These are phyloP conservation scores for Sphenostylis stenocarpa DNA, from an alignment of 306 rosid genomes.

Conservation along the genomic window DNA sequence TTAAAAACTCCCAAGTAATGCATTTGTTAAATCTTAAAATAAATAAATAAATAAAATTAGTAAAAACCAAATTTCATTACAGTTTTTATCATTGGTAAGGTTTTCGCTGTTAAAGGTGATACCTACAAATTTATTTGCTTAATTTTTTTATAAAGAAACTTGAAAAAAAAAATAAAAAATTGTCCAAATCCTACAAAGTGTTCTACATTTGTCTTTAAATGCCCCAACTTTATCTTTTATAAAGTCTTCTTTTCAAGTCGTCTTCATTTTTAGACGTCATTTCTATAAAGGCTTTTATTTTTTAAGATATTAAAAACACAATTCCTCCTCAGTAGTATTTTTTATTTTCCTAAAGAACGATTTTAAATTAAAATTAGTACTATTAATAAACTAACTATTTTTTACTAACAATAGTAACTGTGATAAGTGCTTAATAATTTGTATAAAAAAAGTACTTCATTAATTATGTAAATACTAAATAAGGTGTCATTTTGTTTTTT, in stretches of 20 bases:
- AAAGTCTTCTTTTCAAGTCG: neutral
- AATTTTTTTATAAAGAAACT: neutral
- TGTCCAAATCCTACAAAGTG: conserved; percentile 2
- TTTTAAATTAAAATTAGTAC: too few species aligned
- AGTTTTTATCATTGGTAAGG: too few species aligned
- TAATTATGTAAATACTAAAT: neutral
- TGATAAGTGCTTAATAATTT: too few species aligned
- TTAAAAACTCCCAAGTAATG: neutral
- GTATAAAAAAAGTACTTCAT: too few species aligned
- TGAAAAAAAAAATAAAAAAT: neutral
- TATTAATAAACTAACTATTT: too few species aligned
- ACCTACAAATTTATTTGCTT: neutral
- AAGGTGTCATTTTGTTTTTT: neutral
- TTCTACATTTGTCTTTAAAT: neutral
- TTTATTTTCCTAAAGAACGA: too few species aligned
- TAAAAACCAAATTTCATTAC: neutral
- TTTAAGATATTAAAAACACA: neutral
- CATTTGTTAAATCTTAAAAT: neutral
- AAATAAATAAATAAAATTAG: neutral
- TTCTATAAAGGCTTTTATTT: neutral
- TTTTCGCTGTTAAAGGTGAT: neutral
- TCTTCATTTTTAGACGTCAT: conserved; percentile 1
- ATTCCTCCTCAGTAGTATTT: neutral
- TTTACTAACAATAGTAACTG: too few species aligned
- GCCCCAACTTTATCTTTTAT: neutral